Conservation (phyloP, 495 filamentous ascomycete species). For the Podospora sp. region DNA sequence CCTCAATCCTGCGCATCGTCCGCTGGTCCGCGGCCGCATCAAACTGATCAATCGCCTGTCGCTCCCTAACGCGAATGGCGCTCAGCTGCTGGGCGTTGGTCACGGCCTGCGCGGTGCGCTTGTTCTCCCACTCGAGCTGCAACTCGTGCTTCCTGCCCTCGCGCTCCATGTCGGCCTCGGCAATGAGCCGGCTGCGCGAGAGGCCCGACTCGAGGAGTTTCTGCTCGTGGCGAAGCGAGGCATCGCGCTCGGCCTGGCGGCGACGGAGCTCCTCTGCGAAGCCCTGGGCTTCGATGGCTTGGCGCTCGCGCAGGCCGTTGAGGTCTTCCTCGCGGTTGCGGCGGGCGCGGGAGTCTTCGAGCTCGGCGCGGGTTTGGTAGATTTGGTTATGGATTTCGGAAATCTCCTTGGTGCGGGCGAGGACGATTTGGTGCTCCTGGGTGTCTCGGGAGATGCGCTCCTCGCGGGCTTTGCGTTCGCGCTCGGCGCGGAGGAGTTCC, state of each 20-base stretch:
- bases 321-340: conserved; percentile 43
- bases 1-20: conserved; percentile 38
- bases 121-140: conserved; percentile 43
- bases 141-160: conserved; percentile 39
- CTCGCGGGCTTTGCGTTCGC: conserved; percentile 43
- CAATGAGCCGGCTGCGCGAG: conserved; percentile 40
- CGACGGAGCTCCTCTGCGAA: conserved; percentile 33
- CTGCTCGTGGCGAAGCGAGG: conserved; percentile 42
- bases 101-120: conserved; percentile 38
- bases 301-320: conserved; percentile 34
- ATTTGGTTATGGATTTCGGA: conserved; percentile 48
- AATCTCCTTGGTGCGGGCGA: conserved; percentile 46
- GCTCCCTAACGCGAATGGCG: conserved; percentile 42
- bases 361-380: conserved; percentile 44
- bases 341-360: conserved; percentile 47
- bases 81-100: conserved; percentile 44
- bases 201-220: conserved; percentile 43
- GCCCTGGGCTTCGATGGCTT: conserved; percentile 29
- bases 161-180: conserved; percentile 43
- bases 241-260: conserved; percentile 33
- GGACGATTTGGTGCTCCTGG: conserved; percentile 41
- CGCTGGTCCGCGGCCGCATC: conserved; percentile 43
- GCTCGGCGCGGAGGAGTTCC: conserved; percentile 47
- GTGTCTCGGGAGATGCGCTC: conserved; percentile 40
- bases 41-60: conserved; percentile 45